Evolutionary conservation across 2,329 filamentous ascomycete genomes (phyloP).

Genomic region (Aureobasidium mangrovei): DNA sequence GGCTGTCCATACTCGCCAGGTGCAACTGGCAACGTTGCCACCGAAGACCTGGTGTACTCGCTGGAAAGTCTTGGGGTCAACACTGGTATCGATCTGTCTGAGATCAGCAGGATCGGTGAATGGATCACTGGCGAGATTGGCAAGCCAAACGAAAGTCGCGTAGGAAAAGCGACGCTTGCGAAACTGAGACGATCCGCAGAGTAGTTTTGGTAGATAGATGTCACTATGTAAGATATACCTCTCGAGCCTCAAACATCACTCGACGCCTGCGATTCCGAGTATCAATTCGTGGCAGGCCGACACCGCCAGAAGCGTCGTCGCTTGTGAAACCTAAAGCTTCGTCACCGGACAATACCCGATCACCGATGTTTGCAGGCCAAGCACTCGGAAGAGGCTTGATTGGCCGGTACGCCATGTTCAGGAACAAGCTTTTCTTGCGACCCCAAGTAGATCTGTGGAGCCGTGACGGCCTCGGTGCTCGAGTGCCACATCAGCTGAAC

Average conservation of each 20-base stretch:
- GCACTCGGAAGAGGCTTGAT: not conserved
- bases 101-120: constrained; percentile 57
- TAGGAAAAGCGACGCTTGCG: constrained; percentile 50
- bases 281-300: too few relatives aligned
- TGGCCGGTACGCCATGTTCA: not conserved
- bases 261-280: too few relatives aligned
- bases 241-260: too few relatives aligned
- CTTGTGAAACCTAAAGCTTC: too few relatives aligned
- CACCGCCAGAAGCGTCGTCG: too few relatives aligned
- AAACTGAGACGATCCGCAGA: not conserved
- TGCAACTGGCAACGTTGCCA: constrained; percentile 77
- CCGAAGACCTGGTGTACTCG: constrained; percentile 73
- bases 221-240: too few relatives aligned
- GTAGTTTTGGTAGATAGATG: not conserved
- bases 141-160: constrained; percentile 54
- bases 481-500: constrained; percentile 8
- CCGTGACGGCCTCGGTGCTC: constrained; percentile 3
- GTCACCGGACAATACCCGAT: not conserved
- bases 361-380: not conserved
- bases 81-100: constrained; percentile 63
- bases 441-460: constrained; percentile 2
- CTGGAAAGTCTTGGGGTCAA: constrained; percentile 64
- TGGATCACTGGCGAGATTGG: constrained; percentile 62
- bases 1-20: constrained; percentile 81
- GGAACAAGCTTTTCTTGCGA: constrained; percentile 7